Base-by-base conservation (phyloP, 306 rosid species). In the Malus orientalis region DNA sequence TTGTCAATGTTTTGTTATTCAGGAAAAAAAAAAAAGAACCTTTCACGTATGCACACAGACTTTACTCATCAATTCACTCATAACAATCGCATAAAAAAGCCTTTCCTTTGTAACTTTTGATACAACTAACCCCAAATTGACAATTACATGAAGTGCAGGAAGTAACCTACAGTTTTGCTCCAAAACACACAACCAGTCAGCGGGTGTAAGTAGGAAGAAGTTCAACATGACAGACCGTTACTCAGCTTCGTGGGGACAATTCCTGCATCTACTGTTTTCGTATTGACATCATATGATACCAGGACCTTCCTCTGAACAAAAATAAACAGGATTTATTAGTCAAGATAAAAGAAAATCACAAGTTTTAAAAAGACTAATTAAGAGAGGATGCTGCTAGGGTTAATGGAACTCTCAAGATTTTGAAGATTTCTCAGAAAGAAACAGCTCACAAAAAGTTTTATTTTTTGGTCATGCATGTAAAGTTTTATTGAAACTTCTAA, bases 181-280 rank as follows among this genome's bases (percentile, higher is more conserved):
- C 70, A 74, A 38, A 38, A 42, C 59, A 51, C 85, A 74, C 66
- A 84, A 84, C 85, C 78, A 82, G 74, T 80, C 76, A 79, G 86
- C 79, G 80, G 83, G 70, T 77, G 77, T 78, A 76, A 73, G 71
- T 67, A 71, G 77, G 57, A 85, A 8, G 81, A 75, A 15, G 78
- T 81, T 93, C 90, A 85, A 75, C 87, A 87, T 27, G 96, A 84
- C 75, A 87, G 79, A 81, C 84, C 85, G 19, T 67, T 80, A 25
- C 76, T 71, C 70, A 47, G 91, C 83, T 75, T 76, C 78, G 83
- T 73, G 76, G 76, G 42, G 73, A 83, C 85, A 47, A 78, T 77
- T 82, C 86, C 89, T 58, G 88, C 73, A 32, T 87, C 45, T 70
- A 14, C 78, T n/a, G 85, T 79, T 75, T 78, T 79, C 49, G 76